Evolutionary conservation across 192 early-diverging fungal genomes (phyloP).

Genomic region (Geranomyces variabilis): DNA sequence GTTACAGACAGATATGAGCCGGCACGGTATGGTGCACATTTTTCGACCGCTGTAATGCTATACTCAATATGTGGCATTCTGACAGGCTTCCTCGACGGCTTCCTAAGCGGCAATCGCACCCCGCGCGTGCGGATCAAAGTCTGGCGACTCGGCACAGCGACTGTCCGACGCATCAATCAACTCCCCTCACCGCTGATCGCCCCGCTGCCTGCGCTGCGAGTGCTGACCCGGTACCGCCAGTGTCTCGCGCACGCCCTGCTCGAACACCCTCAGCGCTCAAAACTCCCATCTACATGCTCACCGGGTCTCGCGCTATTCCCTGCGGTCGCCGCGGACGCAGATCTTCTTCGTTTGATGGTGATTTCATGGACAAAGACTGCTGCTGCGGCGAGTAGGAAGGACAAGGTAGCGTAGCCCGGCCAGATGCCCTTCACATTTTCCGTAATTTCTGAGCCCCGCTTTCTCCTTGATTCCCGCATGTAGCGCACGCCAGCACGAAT

Average conservation of each 20-base stretch:
- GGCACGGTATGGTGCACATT: slow-evolving; percentile 28
- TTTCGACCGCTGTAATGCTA: not conserved
- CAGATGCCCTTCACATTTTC: slow-evolving; percentile 3
- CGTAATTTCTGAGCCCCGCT: not conserved
- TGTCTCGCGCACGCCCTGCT: slow-evolving; percentile 44
- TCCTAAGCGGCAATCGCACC: slow-evolving; percentile 34
- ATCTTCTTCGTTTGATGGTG: slow-evolving; percentile 47
- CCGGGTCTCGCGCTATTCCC: slow-evolving; percentile 48
- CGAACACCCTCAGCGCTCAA: slow-evolving; percentile 19
- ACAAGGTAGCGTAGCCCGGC: not conserved
- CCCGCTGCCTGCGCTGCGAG: slow-evolving; percentile 39
- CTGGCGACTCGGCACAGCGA: slow-evolving; percentile 49
- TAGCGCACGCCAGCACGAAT: not conserved
- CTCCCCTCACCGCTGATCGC: slow-evolving; percentile 48
- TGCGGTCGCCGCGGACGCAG: slow-evolving; percentile 40
- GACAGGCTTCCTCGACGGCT: slow-evolving; percentile 35
- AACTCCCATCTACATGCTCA: slow-evolving; percentile 13
- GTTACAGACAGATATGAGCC: slow-evolving; percentile 27
- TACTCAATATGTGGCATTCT: not conserved
- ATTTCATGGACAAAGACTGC: slow-evolving; percentile 45
- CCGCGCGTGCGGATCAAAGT: slow-evolving; percentile 49
- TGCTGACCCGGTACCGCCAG: slow-evolving; percentile 49
- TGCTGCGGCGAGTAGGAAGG: slow-evolving; percentile 17
- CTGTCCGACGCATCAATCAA: slow-evolving; percentile 44
- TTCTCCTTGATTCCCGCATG: not conserved